These are phyloP conservation scores for Besnoitia besnoiti DNA, from an alignment of 169 alveolate species.

Conservation along the genomic window DNA sequence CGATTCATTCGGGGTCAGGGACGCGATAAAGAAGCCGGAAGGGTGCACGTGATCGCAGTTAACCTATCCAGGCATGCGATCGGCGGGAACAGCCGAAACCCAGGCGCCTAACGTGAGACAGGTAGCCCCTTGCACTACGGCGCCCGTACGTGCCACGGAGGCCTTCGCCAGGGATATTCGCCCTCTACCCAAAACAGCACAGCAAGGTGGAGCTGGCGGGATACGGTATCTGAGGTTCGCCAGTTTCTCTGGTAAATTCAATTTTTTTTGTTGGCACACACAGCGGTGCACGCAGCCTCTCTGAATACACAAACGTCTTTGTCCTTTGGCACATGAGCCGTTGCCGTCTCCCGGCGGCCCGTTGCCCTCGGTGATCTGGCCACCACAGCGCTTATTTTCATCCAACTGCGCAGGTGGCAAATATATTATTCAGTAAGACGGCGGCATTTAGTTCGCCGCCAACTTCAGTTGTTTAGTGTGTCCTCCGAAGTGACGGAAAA, in stretches of 20 bases:
- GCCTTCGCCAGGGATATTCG: not conserved
- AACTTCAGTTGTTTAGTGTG: not conserved
- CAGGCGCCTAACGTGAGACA: not conserved
- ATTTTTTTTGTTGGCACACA: not conserved
- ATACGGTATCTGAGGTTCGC: not conserved
- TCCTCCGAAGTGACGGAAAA: not conserved
- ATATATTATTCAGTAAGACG: too few relatives aligned
- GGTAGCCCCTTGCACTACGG: not conserved
- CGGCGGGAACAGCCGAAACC: not conserved
- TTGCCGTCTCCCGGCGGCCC: not conserved
- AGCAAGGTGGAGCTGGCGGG: too few relatives aligned
- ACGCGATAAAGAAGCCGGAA: too few relatives aligned
- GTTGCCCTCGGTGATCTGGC: not conserved
- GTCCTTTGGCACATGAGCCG: not conserved
- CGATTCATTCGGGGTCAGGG: too few relatives aligned
- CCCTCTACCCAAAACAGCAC: too few relatives aligned
- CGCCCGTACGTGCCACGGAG: not conserved
- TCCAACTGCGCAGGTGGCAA: too few relatives aligned
- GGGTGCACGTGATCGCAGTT: not conserved
- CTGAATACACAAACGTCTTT: not conserved
- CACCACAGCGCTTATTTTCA: too few relatives aligned
- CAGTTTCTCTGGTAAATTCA: not conserved
- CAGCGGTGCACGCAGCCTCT: not conserved
- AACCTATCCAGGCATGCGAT: not conserved
- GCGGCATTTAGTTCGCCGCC: not conserved